phyloP scores from a whole-genome alignment of 305 asterid genomes.

The Fraxinus floribunda region DNA sequence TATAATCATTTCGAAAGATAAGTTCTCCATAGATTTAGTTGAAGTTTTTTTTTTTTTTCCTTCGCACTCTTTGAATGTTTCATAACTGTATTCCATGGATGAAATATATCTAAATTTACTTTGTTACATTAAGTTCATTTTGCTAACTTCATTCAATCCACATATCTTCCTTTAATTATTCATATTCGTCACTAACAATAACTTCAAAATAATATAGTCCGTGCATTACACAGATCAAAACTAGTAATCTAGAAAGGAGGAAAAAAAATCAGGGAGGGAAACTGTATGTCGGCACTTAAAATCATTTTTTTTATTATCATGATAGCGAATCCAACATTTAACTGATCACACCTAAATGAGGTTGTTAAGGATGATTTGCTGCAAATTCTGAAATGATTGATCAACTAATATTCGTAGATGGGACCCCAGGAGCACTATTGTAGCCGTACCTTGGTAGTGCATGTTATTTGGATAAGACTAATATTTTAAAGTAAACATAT shows the following conservation, averaged over 20 bases:
- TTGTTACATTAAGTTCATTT: no score
- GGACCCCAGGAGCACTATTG: not conserved
- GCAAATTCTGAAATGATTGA: not conserved
- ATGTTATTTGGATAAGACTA: not conserved
- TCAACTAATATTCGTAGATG: not conserved
- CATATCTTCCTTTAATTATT: no score
- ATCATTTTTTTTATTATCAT: not conserved
- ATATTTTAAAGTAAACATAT: not conserved
- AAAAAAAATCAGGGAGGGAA: not conserved
- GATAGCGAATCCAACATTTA: not conserved
- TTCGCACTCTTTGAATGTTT: no score
- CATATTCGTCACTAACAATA: no score
- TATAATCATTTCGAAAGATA: no score
- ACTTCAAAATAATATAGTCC: no score
- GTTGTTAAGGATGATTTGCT: not conserved
- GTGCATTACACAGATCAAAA: no score
- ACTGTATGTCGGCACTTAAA: not conserved
- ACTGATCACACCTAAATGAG: not conserved
- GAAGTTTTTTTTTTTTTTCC: no score
- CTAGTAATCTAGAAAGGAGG: not conserved
- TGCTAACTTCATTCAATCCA: no score
- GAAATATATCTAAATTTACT: no score
- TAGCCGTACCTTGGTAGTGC: not conserved
- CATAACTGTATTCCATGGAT: no score
- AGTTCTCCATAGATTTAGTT: no score